These are phyloP conservation scores for Toxicodendron radicans DNA, from an alignment of 345 rosid species.

Conservation along the genomic window DNA sequence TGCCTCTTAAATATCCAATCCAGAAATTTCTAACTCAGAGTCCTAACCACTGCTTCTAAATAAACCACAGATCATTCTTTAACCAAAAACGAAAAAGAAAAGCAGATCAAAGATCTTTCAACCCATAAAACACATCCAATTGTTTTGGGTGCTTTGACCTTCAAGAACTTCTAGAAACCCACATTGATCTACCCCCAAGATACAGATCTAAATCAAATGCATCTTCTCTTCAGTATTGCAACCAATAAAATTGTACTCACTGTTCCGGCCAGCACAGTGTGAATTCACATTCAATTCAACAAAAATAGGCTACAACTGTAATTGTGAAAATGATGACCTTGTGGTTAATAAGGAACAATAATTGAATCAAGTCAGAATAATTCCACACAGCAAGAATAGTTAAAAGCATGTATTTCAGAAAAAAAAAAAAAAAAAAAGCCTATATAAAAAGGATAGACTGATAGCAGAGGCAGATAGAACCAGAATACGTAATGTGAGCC, in stretches of 20 bases:
- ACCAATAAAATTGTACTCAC: neutral
- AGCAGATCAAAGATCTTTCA: too few relatives aligned
- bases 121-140: too few relatives aligned
- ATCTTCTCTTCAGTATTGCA: neutral
- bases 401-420: too few relatives aligned
- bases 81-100: too few relatives aligned
- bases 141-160: neutral
- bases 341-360: too few relatives aligned
- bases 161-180: neutral
- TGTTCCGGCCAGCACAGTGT: neutral
- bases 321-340: too few relatives aligned
- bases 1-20: neutral
- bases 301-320: too few relatives aligned
- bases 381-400: too few relatives aligned
- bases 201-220: neutral
- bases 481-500: neutral
- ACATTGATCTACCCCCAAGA: neutral
- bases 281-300: neutral
- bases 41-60: neutral
- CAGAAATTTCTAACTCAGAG: neutral
- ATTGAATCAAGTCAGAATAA: too few relatives aligned
- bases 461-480: neutral
- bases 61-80: neutral
- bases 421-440: neutral
- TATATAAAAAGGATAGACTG: neutral